Evolutionary conservation across 1,139 yeast genomes (phyloP), one percentile per base, ranked within the genome.

Genomic region (Sugiyamaella paludigena): DNA sequence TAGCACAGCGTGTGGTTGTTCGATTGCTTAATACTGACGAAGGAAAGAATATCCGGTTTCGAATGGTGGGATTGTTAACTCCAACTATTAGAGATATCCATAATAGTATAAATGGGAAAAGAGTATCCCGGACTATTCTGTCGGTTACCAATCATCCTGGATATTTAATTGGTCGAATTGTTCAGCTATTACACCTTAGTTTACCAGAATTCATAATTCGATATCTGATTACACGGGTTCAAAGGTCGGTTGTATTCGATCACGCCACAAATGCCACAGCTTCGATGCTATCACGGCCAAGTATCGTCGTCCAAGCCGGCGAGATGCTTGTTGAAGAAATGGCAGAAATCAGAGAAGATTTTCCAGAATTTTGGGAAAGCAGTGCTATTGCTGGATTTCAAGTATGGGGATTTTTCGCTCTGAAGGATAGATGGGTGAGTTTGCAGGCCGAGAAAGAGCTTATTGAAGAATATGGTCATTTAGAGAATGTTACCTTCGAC

Each of bases 41-140:
- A 13, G 13, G 26, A 24, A 33, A 41, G 1, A 47, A 52, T 5
- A 44, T 58, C n/a, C 52, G 63, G 12, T 55, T 68, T 9, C 58
- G 49, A 46, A 73, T 80, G 48, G 72, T 76, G n/a, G 87, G 87
- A 0, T 65, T 83, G 48, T 68, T 83, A 12, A 81, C 84, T 38
- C 89, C 89, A 1, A 81, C 89, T 0, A 71, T 83, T 16, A 69
- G 73, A 24, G 81, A 81, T 54, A 78, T 83, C 33, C 77, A 77
- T 13, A 62, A 65, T 39, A 79, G 84, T 2, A 67, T 64, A 9
- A 76, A 79, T 15, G 89, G 89, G 0, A 57, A 59, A 2, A 43
- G 56, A 12, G 67, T 81, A 41, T 60, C 68, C 2, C 50, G 56
- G 24, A 49, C 77, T 5, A 50, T 50, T 10, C 10, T 34, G 8